A percentile compares a stretch with the other conserved stretches of the same genome.
Conservation (phyloP, 345 rosid species). For the Boechera stricta region DNA sequence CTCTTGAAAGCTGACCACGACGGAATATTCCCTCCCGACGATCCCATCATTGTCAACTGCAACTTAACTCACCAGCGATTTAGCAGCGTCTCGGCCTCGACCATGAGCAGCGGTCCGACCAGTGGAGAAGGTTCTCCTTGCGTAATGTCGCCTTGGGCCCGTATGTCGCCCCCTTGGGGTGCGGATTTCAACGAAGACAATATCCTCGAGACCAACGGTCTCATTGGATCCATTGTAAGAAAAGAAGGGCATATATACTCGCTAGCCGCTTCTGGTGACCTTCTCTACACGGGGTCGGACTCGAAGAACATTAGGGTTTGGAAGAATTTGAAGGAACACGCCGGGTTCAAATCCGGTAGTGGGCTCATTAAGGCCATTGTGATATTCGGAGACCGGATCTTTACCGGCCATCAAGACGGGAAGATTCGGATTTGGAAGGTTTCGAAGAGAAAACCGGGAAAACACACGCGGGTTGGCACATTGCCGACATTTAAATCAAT, state of each 20-base stretch:
- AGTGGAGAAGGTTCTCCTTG: constrained; percentile 70
- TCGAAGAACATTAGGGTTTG: constrained; percentile 78
- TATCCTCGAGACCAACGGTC: constrained; percentile 49
- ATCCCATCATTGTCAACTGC: constrained; percentile 28
- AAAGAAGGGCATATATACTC: constrained; percentile 79
- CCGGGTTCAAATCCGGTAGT: constrained; percentile 67
- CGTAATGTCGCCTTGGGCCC: constrained; percentile 69
- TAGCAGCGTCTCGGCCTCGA: constrained; percentile 51
- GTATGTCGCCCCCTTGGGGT: constrained; percentile 51
- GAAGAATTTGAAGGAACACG: constrained; percentile 61
- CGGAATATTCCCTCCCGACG: constrained; percentile 37
- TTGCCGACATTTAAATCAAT: constrained; percentile 59
- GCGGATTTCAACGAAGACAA: constrained; percentile 33
- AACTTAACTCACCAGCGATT: constrained; percentile 40
- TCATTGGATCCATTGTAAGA: constrained; percentile 64
- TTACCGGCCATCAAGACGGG: constrained; percentile 76
- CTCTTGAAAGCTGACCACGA: constrained; percentile 56
- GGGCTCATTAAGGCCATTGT: constrained; percentile 64
- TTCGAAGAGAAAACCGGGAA: constrained; percentile 46
- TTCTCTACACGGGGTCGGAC: constrained; percentile 74
- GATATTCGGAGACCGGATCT: constrained; percentile 49
- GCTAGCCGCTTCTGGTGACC: constrained; percentile 60
- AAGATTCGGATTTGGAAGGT: constrained; percentile 72
- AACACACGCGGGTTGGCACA: constrained; percentile 56
- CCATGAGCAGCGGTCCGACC: constrained; percentile 42